These are phyloP conservation scores for Trichoderma pleuroti DNA, from an alignment of 2,329 filamentous ascomycete species.

Conservation along the genomic window DNA sequence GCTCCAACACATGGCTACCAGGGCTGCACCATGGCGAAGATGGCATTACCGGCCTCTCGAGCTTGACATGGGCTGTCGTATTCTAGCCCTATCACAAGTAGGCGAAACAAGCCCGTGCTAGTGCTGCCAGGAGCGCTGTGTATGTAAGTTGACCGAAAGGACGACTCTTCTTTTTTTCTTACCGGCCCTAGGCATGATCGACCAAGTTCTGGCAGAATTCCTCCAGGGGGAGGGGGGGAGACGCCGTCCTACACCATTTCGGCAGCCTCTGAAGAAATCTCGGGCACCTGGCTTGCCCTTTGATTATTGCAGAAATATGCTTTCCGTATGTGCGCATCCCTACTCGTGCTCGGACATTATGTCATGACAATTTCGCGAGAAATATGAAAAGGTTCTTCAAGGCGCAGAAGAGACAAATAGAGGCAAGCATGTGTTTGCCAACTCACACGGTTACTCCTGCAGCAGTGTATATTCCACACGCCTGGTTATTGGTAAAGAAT, in stretches of 20 bases:
- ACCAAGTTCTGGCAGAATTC: background rate
- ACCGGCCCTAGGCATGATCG: slow-evolving; percentile 3
- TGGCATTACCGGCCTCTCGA: background rate
- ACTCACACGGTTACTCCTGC: background rate
- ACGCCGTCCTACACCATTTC: background rate
- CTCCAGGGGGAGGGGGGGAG: background rate
- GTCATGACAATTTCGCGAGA: too few species aligned
- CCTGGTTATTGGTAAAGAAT: background rate
- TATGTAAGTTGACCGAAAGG: slow-evolving; percentile 4
- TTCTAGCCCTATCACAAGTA: slow-evolving; percentile 6
- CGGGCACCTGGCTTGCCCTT: background rate
- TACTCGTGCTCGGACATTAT: background rate
- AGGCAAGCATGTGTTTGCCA: background rate
- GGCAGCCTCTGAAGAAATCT: slow-evolving; percentile 5
- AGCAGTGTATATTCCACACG: background rate
- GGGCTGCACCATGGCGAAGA: background rate
- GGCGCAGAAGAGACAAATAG: background rate
- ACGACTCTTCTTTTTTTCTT: background rate
- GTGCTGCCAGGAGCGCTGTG: background rate
- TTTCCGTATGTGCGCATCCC: background rate
- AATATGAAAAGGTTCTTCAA: background rate
- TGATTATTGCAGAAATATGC: background rate
- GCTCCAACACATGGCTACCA: background rate
- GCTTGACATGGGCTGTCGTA: slow-evolving; percentile 1
- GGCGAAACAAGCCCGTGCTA: background rate